Conservation (phyloP, 2,329 filamentous ascomycete species). For the Passalora sequoiae region DNA sequence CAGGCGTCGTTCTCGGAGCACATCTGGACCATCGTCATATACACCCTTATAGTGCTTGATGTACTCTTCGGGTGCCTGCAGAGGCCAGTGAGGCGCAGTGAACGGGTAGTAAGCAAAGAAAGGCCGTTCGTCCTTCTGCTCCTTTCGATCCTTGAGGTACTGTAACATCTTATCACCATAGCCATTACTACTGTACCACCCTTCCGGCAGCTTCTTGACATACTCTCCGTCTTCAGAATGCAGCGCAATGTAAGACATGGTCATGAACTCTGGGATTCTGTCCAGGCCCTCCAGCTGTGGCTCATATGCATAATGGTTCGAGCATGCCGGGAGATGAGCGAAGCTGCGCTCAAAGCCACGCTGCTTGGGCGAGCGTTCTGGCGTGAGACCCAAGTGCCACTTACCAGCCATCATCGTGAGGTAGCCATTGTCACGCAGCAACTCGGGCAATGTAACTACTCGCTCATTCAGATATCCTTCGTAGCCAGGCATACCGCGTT, state of each 20-base stretch:
- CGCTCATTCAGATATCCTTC: conserved; percentile 60
- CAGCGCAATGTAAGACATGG: conserved; percentile 39
- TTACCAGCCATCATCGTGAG: conserved; percentile 58
- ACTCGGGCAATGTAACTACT: conserved; percentile 55
- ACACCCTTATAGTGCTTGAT: conserved; percentile 54
- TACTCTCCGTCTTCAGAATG: conserved; percentile 39
- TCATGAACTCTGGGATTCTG: conserved; percentile 39
- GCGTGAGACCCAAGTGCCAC: conserved; percentile 58
- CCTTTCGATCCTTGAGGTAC: conserved; percentile 35
- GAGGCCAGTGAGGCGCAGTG: conserved; percentile 59
- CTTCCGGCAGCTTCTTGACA: conserved; percentile 36
- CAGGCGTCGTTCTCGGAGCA: conserved; percentile 50
- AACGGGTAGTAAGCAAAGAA: conserved; percentile 60
- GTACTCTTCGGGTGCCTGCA: conserved; percentile 54
- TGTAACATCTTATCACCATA: conserved; percentile 39
- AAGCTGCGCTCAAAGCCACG: conserved; percentile 58
- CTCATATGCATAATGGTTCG: conserved; percentile 54
- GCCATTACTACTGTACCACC: conserved; percentile 38
- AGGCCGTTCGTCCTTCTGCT: conserved; percentile 38
- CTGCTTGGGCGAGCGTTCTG: conserved; percentile 51
- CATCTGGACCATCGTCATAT: conserved; percentile 58
- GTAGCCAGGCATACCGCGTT: conserved; percentile 56
- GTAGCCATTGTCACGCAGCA: conserved; percentile 56
- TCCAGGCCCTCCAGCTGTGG: conserved; percentile 39
- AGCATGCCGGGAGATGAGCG: conserved; percentile 57